Evolutionary conservation across 23 red algal genomes (phyloP), one percentile per base, ranked within the genome.

Genomic region (Gracilaria vermiculophylla): DNA sequence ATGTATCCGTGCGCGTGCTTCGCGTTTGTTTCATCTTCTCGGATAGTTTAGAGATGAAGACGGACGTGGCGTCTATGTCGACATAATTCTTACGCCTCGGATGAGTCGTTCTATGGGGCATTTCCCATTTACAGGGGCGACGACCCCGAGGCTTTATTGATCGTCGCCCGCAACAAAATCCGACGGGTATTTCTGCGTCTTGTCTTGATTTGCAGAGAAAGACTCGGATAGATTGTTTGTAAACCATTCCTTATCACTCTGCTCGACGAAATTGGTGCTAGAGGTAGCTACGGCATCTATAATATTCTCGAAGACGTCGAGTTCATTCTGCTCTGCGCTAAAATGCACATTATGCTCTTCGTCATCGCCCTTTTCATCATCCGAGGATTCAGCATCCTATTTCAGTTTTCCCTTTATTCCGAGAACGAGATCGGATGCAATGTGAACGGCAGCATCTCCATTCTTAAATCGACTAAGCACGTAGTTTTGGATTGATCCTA

Each of bases 371-470:
- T 7, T 41, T 17, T 31, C 0, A 42, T 5, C 1, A 8, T 31
- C 33, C 29, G 33, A 5, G 64, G 15, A 20, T 4, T 60, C 55
- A 27, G 19, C 21, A 25, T 24, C 21, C 29, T 24, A 8, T 4
- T 20, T 1, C 8, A 9, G 39, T 5, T 64, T 74, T 35, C 42
- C 55, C 61, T 90, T 56, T 58, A 79, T 70, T 34, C 1, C 72
- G 21, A 67, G 0, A 6, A 90, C 56, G 3, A 90, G 73, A 13
- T 80, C 72, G 7, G 56, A 64, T 3, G 80, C 71, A 8, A 90
- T 51, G 47, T 90, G 86, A 8, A 90, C 86, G 12, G 75, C 29
- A 31, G 86, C 69, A 8, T 69, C 54, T 23, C 86, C 86, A 32
- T 47, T 33, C 20, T 51, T 60, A 11, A 90, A 28, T 12, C 54